A percentile compares a stretch with the other conserved stretches of the same genome.
These are phyloP conservation scores for Coemansia sp. DNA, from an alignment of 192 early-diverging fungal species.

Conservation along the genomic window DNA sequence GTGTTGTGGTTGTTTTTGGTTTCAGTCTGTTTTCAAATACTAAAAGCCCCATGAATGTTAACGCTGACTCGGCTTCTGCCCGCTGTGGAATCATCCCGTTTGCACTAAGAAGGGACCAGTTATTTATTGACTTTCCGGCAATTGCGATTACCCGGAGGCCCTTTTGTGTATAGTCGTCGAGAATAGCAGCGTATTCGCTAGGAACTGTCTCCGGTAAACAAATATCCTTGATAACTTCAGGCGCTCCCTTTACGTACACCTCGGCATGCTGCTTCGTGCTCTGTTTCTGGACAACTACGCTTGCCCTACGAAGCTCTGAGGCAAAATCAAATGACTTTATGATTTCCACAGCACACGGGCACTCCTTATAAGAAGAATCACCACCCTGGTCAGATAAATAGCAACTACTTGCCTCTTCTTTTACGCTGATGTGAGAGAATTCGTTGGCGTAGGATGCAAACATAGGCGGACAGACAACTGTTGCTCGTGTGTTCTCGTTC, in stretches of 20 bases:
- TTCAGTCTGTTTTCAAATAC: constrained; percentile 99
- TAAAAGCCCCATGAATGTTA: constrained; percentile 91
- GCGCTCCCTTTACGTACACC: constrained; percentile 73
- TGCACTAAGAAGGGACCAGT: constrained; percentile 32
- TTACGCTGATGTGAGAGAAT: background rate
- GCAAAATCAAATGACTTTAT: constrained; percentile 89
- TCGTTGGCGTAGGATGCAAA: background rate
- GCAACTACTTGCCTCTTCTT: background rate
- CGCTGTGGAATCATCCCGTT: constrained; percentile 65
- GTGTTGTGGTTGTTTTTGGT: constrained; percentile 68
- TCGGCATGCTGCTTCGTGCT: constrained; percentile 2
- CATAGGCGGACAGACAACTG: constrained; percentile 1
- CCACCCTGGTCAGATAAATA: background rate
- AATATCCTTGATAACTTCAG: constrained; percentile 76
- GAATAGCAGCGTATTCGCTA: constrained; percentile 66
- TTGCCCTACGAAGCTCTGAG: constrained; percentile 83
- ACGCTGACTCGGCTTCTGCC: constrained; percentile 71
- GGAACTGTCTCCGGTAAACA: constrained; percentile 82
- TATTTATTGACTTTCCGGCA: constrained; percentile 67
- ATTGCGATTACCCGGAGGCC: constrained; percentile 96
- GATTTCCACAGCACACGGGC: constrained; percentile 55
- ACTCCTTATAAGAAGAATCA: background rate
- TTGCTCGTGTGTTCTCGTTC: constrained; percentile 42
- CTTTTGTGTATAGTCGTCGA: constrained; percentile 82
- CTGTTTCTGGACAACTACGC: constrained; percentile 72